phyloP scores from a whole-genome alignment of 306 rosid genomes.

The Medicago arabica region DNA sequence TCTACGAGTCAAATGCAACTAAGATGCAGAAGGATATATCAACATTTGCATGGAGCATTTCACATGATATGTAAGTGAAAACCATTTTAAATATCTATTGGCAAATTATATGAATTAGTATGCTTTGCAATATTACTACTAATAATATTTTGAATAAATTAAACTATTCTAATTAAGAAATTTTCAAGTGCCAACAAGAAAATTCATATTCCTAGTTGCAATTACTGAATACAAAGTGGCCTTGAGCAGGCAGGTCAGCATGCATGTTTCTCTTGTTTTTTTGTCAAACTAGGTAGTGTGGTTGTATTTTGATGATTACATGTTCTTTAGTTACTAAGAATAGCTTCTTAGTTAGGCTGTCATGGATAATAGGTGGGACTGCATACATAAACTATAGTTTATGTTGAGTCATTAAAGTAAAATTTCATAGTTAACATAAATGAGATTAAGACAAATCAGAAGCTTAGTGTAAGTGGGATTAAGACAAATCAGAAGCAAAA shows the following conservation, averaged over 20 bases:
- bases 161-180: not conserved
- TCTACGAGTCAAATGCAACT: too few relatives aligned
- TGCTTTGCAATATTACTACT: not conserved
- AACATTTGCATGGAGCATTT: too few relatives aligned
- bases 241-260: not conserved
- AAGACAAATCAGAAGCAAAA: too few relatives aligned
- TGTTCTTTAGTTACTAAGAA: conserved; percentile 43
- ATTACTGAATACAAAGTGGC: too few relatives aligned
- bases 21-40: too few relatives aligned
- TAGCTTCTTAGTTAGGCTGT: conserved; percentile 22
- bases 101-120: too few relatives aligned
- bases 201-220: too few relatives aligned
- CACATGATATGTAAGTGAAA: too few relatives aligned
- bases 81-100: not conserved
- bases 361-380: conserved; percentile 42
- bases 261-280: conserved; percentile 52
- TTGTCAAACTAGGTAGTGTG: conserved; percentile 51
- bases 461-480: too few relatives aligned
- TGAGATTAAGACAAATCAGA: too few relatives aligned
- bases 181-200: conserved; percentile 39
- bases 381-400: conserved; percentile 36
- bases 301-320: conserved; percentile 50
- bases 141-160: not conserved
- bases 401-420: not conserved
- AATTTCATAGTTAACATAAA: not conserved